Evolutionary conservation across 768 basidiomycete genomes (phyloP).

Genomic region (Trametes gibbosa): DNA sequence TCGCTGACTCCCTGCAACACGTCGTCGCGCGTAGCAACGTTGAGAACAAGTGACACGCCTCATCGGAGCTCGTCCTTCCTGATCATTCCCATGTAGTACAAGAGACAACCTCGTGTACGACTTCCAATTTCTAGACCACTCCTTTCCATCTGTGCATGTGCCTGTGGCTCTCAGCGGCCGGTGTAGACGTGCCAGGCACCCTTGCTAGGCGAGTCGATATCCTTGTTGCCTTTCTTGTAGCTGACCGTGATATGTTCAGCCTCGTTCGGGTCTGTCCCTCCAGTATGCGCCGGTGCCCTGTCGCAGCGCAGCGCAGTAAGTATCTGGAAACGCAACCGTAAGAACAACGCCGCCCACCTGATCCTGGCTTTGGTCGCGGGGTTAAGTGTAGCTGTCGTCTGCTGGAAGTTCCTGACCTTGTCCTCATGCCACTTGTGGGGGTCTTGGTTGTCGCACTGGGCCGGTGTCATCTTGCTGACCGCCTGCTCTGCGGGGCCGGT

Average conservation of each 20-base stretch:
- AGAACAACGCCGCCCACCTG: too few relatives aligned
- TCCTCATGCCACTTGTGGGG: neutral
- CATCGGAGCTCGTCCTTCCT: too few relatives aligned
- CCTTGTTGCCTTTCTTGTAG: neutral
- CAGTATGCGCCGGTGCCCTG: neutral
- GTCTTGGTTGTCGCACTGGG: neutral
- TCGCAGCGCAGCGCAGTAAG: too few relatives aligned
- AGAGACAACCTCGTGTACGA: too few relatives aligned
- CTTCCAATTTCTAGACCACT: too few relatives aligned
- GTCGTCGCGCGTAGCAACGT: too few relatives aligned
- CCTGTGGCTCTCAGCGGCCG: neutral
- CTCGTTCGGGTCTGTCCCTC: neutral
- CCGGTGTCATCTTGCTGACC: neutral
- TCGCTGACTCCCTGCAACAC: too few relatives aligned
- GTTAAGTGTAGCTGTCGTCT: neutral
- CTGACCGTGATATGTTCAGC: neutral
- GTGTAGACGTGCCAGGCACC: neutral
- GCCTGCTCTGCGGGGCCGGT: neutral
- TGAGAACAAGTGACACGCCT: too few relatives aligned
- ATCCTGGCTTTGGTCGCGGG: neutral
- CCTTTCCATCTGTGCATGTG: too few relatives aligned
- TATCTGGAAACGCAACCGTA: too few relatives aligned
- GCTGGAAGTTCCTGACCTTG: neutral
- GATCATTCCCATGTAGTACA: too few relatives aligned
- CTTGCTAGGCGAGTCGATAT: neutral